These are phyloP conservation scores for Xylariaceae sp. DNA, from an alignment of 2,329 filamentous ascomycete species.

Conservation along the genomic window DNA sequence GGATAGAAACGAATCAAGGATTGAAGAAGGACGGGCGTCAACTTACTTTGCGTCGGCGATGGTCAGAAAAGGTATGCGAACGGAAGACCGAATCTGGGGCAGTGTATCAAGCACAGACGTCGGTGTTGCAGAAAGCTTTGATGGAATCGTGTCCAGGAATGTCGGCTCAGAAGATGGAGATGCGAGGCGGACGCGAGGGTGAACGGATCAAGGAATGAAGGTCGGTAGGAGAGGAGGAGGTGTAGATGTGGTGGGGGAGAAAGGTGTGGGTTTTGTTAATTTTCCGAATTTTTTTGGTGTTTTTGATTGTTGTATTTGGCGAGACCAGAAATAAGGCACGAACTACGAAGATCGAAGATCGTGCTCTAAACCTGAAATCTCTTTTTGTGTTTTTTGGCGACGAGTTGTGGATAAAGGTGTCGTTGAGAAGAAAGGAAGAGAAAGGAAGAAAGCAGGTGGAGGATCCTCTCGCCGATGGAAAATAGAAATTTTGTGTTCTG, in stretches of 20 bases:
- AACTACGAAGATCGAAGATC: constrained; percentile 40
- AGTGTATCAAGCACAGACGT: constrained; percentile 7
- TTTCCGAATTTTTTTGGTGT: constrained; percentile 58
- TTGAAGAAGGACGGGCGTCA: constrained; percentile 15
- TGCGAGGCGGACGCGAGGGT: constrained; percentile 1
- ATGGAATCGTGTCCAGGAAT: constrained; percentile 5
- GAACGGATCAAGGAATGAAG: constrained; percentile 5
- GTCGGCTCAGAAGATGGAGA: constrained; percentile 7
- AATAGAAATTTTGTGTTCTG: constrained; percentile 30
- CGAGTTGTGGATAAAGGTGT: constrained; percentile 46
- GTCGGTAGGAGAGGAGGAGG: constrained; percentile 9
- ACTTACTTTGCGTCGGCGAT: constrained; percentile 17
- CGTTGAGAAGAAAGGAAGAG: constrained; percentile 37
- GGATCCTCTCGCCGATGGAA: constrained; percentile 26
- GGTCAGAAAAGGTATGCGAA: constrained; percentile 12
- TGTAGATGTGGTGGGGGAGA: constrained; percentile 19
- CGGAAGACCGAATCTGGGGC: constrained; percentile 10
- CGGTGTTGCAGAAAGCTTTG: constrained; percentile 5
- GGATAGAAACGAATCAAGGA: constrained; percentile 12
- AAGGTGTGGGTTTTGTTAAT: constrained; percentile 39
- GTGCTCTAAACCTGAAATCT: constrained; percentile 45
- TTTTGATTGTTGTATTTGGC: constrained; percentile 46
- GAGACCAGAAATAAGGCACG: constrained; percentile 58
- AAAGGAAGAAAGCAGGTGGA: constrained; percentile 35
- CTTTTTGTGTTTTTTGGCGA: constrained; percentile 44